Evolutionary conservation across 306 rosid species (phyloP), one percentile per base, ranked within the genome.

Genomic region (Calophaca sinica): DNA sequence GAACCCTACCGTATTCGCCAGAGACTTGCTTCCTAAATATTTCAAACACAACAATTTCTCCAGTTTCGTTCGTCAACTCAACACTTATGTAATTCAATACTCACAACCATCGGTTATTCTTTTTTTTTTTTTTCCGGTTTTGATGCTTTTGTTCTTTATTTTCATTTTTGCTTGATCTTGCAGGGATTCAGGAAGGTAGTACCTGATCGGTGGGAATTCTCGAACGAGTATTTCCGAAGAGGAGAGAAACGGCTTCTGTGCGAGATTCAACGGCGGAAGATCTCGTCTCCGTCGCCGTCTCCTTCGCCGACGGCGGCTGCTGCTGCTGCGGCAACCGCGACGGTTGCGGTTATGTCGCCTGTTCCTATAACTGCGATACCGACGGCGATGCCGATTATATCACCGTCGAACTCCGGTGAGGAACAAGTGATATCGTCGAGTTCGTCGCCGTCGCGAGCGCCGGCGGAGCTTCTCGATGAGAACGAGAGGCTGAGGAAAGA

Each of bases 11-110:
- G 86, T 89, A 41, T 94, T 94, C 68, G 96, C 99, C 33, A 86
- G 89, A 44, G 97, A 91, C 80, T 84, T 93, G 85, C 92, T 93
- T 1, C 98, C 98, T 0, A 89, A 90, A 68, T 85, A 79, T 79
- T 93, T 93, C 78, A 93, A 93, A 83, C 98, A 93, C 78, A 90
- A 93, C 69, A 96, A 96, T 80, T 96, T 96, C 88, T 90, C 98
- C 1, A 92, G 98, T 88, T 92, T 96, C 53, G 98, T 93, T 71
- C 89, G 99, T 31, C 99, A 90, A 65, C 96, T 94, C 72, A 94
- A 94, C 75, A 94, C 99, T 67, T 94, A 94, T 55, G 99, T 94
- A 87, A 65, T 44, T 68, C 39, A 20, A 7, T 81, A 44, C 53
- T 20, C 8, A 28, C 6, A 57, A 32, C 38, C 38, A 0, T 7